Conservation (phyloP, 2,329 filamentous ascomycete species). For the Fusarium sp. region DNA sequence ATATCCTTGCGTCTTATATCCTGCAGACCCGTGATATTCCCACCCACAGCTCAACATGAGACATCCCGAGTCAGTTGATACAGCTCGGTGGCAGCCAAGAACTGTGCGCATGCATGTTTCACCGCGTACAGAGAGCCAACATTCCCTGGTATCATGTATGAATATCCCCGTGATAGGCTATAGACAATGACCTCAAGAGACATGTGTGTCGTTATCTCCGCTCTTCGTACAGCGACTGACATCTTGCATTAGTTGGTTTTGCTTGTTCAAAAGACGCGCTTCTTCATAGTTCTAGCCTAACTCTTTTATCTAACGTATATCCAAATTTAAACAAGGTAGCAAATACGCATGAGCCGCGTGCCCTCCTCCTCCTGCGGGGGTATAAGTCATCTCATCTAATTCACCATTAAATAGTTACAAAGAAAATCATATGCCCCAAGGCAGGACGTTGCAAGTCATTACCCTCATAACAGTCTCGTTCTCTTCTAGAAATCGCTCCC, state of each 20-base stretch:
- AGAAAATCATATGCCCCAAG: conserved; percentile 42
- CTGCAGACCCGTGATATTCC: neutral
- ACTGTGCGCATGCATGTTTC: conserved; percentile 35
- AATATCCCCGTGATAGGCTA: too few species aligned
- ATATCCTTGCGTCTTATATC: conserved; percentile 1
- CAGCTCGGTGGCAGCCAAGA: conserved; percentile 7
- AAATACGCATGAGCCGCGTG: conserved; percentile 37
- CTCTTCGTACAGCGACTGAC: neutral
- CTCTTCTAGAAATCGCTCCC: conserved; percentile 46
- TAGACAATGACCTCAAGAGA: too few species aligned
- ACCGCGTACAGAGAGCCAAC: conserved; percentile 18
- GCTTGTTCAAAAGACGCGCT: neutral
- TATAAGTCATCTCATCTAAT: conserved; percentile 47
- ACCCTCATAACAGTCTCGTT: conserved; percentile 30
- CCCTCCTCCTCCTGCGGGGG: conserved; percentile 43
- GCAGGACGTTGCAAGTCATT: conserved; percentile 45
- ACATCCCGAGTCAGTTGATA: conserved; percentile 18
- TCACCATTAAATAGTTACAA: conserved; percentile 44
- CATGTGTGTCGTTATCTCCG: too few species aligned
- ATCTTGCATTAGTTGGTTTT: neutral
- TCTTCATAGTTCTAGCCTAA: conserved; percentile 13
- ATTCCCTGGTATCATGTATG: conserved; percentile 2
- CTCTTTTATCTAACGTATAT: conserved; percentile 36
- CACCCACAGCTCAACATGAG: neutral
- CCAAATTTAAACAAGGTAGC: conserved; percentile 29